Conservation (phyloP, 805 yeast genomes). For the Komagataella kurtzmanii region DNA sequence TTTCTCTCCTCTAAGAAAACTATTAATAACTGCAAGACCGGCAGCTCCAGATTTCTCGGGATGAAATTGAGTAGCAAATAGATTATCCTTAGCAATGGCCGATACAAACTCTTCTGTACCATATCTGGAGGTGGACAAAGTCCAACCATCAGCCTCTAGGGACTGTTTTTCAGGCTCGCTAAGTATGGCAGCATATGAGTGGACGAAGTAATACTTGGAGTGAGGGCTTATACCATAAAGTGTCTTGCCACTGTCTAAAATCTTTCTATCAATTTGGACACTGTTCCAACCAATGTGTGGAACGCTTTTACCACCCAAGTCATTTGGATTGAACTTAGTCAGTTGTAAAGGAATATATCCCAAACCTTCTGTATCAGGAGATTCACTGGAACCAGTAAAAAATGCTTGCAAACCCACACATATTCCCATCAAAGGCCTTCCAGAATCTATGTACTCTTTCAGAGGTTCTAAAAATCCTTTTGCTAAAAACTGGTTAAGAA, state of each 20-base stretch:
- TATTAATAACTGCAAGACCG: conserved; percentile 64
- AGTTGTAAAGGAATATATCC: conserved; percentile 41
- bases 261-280: conserved; percentile 6
- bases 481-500: conserved; percentile 53
- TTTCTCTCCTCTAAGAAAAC: conserved; percentile 46
- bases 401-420: conserved; percentile 93
- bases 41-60: conserved; percentile 97
- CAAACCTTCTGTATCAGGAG: conserved; percentile 44
- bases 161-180: conserved; percentile 19
- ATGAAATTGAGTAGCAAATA: conserved; percentile 95
- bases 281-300: conserved; percentile 96
- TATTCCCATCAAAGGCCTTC: conserved; percentile 87
- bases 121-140: conserved; percentile 56
- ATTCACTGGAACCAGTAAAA: conserved; percentile 64
- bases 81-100: conserved; percentile 60
- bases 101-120: conserved; percentile 76
- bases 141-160: conserved; percentile 41
- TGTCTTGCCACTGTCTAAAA: conserved; percentile 9
- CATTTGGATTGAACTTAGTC: conserved; percentile 42
- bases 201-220: conserved; percentile 85
- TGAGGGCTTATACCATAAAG: conserved; percentile 54
- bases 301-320: conserved; percentile 47
- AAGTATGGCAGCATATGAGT: conserved; percentile 78
- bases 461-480: conserved; percentile 59
- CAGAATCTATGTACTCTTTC: conserved; percentile 51